Conservation (phyloP, 2,329 filamentous ascomycete genomes). For the Triangularia verruculosa region DNA sequence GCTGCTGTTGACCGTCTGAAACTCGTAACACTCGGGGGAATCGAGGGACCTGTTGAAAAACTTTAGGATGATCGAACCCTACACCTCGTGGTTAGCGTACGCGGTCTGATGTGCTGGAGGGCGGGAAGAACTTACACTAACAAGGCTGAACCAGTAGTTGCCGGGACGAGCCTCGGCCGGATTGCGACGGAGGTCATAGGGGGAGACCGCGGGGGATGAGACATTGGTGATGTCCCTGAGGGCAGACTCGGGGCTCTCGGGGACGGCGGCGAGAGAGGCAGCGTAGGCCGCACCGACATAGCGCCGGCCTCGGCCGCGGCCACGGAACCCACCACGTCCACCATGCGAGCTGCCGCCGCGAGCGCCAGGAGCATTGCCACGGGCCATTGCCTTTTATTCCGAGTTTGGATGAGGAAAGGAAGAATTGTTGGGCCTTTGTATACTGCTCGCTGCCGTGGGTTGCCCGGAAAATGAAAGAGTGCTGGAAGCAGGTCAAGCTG, state of each 20-base stretch:
- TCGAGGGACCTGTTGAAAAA: slow-evolving; percentile 6
- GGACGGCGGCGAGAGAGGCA: not conserved
- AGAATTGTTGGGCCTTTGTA: not conserved
- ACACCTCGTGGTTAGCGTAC: too few relatives aligned
- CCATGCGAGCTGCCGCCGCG: not conserved
- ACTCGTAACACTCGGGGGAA: not conserved
- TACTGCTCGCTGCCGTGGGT: not conserved
- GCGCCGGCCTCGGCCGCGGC: not conserved
- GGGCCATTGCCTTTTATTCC: not conserved
- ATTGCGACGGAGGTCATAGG: not conserved
- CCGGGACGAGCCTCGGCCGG: not conserved
- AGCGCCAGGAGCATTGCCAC: not conserved
- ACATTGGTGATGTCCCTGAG: not conserved
- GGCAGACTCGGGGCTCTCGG: not conserved
- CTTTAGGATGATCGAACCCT: not conserved
- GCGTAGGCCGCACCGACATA: not conserved
- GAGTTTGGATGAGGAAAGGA: not conserved
- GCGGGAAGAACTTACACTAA: not conserved
- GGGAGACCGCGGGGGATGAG: not conserved
- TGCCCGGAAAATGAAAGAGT: not conserved
- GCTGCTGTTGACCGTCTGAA: slow-evolving; percentile 1
- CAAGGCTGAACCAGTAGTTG: not conserved
- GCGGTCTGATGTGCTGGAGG: too few relatives aligned
- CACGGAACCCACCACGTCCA: not conserved
- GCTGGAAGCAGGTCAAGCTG: not conserved